Evolutionary conservation across 768 basidiomycete species (phyloP), one percentile per base, ranked within the genome.

Genomic region (Pulveroboletus ravenelii): DNA sequence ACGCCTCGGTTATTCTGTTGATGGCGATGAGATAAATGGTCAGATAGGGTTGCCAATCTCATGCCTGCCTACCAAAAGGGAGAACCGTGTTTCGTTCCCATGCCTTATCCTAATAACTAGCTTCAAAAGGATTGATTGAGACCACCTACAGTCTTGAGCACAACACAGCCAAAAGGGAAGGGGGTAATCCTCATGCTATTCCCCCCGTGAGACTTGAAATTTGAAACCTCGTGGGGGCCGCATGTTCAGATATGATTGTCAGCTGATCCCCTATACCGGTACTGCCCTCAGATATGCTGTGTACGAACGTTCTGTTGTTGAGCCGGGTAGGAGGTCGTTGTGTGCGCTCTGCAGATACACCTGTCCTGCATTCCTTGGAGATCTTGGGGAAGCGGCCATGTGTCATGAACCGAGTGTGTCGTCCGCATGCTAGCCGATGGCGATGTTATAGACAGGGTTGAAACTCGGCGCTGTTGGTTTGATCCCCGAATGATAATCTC

Each of bases 141-240:
- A 37, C 42, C 17, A 37, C 20, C 23, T 45, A 27, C 25, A 27
- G 25, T 35, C 34, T 32, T 29, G 36, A 44, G 39, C 46, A 41
- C 35, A n/a, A 36, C 27, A 41, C 45, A 42, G 40, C 51, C 49
- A 42, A 50, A 31, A 34, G 47, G 4, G n/a, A 35, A 43, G 53
- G 41, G 31, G 50, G 32, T 17, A 18, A 41, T 38, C 50, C 47
- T 54, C 55, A 48, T 57, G 59, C 34, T 48, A 37, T 37, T 41
- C 31, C 44, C 49, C 20, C 38, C 51, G 31, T 47, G 54, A 36
- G 55, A 49, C 39, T 47, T 44, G 55, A 57, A 46, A 53, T 53
- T 53, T 32, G 56, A 29, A 45, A 50, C 63, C 60, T 58, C 65
- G 53, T 65, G 65, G 45, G 31, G 23, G 20, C 50, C 62, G 49